Evolutionary conservation across 805 yeast genomes (phyloP).

Genomic region (Suhomyces tanzawaensis): DNA sequence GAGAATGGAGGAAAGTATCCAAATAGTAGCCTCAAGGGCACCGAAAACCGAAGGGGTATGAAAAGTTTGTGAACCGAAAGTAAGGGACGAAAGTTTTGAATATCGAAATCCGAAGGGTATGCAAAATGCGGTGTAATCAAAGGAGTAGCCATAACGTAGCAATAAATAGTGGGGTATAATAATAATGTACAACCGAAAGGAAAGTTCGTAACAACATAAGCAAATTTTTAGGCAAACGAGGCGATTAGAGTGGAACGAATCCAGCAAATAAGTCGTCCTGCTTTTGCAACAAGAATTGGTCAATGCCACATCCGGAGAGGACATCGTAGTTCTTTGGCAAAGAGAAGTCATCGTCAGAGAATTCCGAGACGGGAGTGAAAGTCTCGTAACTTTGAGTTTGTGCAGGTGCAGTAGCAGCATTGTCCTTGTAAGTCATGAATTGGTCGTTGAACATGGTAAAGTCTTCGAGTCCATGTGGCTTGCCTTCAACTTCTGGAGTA

Average conservation of each 20-base stretch:
- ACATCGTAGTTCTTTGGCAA: constrained; percentile 16
- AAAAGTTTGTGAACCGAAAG: neutral
- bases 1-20: too few relatives aligned
- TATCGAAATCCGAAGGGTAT: neutral
- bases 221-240: neutral
- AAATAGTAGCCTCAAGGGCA: too few relatives aligned
- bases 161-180: constrained; percentile 5
- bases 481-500: constrained; percentile 4
- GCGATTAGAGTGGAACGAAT: constrained; percentile 14
- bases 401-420: constrained; percentile 9
- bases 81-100: neutral
- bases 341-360: constrained; percentile 17
- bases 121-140: neutral
- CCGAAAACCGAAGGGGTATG: neutral
- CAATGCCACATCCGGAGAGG: constrained; percentile 16
- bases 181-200: constrained; percentile 10
- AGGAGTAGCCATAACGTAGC: neutral
- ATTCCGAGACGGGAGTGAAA: constrained; percentile 23
- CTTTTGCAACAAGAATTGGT: constrained; percentile 21
- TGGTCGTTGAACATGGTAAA: constrained; percentile 28
- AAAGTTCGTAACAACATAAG: constrained; percentile 3
- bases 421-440: constrained; percentile 9
- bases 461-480: constrained; percentile 23
- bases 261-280: constrained; percentile 29
- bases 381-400: constrained; percentile 8